Evolutionary conservation across 2,329 filamentous ascomycete species (phyloP), one percentile per base, ranked within the genome.

Genomic region (Elsinoe ampelina): DNA sequence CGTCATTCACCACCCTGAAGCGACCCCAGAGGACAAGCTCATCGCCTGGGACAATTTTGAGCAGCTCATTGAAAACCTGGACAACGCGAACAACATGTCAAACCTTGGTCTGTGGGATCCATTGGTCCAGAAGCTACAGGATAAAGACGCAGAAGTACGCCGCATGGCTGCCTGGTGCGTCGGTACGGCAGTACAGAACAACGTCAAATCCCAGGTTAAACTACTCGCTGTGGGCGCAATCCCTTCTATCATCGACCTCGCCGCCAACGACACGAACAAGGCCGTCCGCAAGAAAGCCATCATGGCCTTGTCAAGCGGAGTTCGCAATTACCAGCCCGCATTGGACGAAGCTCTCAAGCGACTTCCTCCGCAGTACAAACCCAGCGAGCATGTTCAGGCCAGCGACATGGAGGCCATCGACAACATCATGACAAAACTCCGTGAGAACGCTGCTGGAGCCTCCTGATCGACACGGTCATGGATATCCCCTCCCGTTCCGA

Each of bases 171-270:
- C 90, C n/a, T 95, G 89, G 88, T 96, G 90, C 74, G 76, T 93
- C 58, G 89, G 89, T 52, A 96, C 91, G 5, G 92, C 93, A 8
- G 93, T 98, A 59, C 91, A 97, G 78, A 98, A 98, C 75, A 97
- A 98, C 71, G 79, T 81, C 63, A 86, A 85, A 68, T 84, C 82
- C 52, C 93, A 98, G 74, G 88, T 57, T 50, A 59, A 80, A 75
- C 70, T 83, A 17, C 68, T 84, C 13, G 74, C 76, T 6, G 64
- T 79, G 30, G 87, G 86, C 32, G 89, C 85, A 2, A 75, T 96
- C 30, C 80, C 85, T 36, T 79, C 73, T 32, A 78, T 98, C 19
- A 83, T 89, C 7, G 75, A 77, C 51, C 68, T 95, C 61, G 78
- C 82, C 5, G 39, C 39, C n/a, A 77, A 80, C 42, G 83, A 82